Evolutionary conservation across 148 eudicot genomes (phyloP).

Genomic region (Arctostaphylos glauca): DNA sequence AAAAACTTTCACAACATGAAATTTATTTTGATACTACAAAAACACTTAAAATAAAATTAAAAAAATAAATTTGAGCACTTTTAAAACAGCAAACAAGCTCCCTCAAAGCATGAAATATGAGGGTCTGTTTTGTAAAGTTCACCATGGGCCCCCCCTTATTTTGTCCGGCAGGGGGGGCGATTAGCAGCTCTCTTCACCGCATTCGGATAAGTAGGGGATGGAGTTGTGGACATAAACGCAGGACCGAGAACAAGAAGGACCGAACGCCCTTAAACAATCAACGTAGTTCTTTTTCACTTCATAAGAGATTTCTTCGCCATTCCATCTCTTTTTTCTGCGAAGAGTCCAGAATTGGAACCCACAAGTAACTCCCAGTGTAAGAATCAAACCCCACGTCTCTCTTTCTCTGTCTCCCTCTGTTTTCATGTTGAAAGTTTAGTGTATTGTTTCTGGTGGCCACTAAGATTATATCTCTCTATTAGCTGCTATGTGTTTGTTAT

Average conservation of each 20-base stretch:
- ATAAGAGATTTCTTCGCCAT: neutral
- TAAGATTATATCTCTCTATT: conserved; percentile 1
- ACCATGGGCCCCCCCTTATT: no score
- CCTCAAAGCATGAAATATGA: no score
- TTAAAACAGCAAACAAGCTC: no score
- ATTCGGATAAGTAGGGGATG: neutral
- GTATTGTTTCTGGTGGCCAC: neutral
- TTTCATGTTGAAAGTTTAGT: conserved; percentile 5
- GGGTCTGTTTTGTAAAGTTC: no score
- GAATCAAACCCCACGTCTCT: neutral
- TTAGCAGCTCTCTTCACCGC: no score
- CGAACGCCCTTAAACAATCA: neutral
- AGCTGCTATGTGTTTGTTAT: neutral
- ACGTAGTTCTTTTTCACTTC: no score
- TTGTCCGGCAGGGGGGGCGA: no score
- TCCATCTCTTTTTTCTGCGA: neutral
- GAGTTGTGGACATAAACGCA: neutral
- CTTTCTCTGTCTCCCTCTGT: neutral
- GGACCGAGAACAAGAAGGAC: neutral
- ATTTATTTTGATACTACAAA: no score
- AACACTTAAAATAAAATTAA: no score
- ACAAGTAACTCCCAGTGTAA: no score
- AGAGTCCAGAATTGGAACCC: neutral
- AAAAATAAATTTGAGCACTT: no score
- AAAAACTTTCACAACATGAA: no score